Evolutionary conservation across 495 filamentous ascomycete species (phyloP), one percentile per base, ranked within the genome.

Genomic region (Aspergillus affinis): DNA sequence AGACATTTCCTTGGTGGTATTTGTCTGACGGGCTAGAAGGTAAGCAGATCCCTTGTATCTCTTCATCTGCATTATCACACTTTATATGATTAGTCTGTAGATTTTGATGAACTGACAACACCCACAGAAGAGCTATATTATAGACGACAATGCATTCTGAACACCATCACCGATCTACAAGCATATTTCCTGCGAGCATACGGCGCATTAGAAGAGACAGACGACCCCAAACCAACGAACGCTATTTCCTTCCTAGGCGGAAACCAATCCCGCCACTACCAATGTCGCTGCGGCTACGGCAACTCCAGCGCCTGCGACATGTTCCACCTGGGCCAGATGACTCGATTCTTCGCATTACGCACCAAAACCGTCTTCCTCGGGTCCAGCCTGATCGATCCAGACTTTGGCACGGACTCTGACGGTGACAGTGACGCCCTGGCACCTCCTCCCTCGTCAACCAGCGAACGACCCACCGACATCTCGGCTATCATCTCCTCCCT

Each of bases 261-360:
- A n/a, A 49, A 55, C 8, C 72, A 69, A 41, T 54, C 61, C n/a
- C 69, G 70, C n/a, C 65, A 63, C 8, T 74, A 73, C 26, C 87
- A 93, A 65, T 96, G 92, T 71, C 86, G 85, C 56, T 82, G 89
- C 0, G 90, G 89, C 45, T 91, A 93, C 67, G 88, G 87, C 58
- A 87, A 87, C 41, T 88, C 84, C 45, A 75, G 81, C 17, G 83
- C 88, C 60, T 96, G 92, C 70, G 92, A 96, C 72, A 85, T 87
- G 6, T 96, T 90, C 70, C 90, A 96, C 65, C 80, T 95, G 0
- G 92, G 92, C 17, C 90, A 95, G 73, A 91, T 92, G 80, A 73
- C 90, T 60, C 88, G 89, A 45, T 96, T 95, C 70, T 86, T 96
- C 26, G 67, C 80, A 5, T 77, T 78, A 49, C 71, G 76, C 23